Conservation (phyloP, 805 yeast genomes). For the Kodamaea kaohsiungensis region DNA sequence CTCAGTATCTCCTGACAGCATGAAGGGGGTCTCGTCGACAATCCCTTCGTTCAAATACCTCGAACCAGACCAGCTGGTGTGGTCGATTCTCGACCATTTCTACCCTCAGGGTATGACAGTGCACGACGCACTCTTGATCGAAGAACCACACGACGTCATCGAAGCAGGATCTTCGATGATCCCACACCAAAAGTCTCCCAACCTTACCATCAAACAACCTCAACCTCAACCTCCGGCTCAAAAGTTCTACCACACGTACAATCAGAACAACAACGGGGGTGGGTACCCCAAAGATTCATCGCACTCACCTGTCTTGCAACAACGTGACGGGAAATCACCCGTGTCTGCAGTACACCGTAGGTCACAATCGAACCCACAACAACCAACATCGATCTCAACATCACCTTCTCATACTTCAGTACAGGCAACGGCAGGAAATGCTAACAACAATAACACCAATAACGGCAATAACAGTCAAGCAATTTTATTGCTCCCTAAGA, state of each 20-base stretch:
- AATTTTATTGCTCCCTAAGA: constrained; percentile 51
- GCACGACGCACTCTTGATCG: constrained; percentile 64
- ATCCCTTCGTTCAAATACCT: constrained; percentile 19
- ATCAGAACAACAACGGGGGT: background rate
- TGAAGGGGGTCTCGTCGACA: constrained; percentile 7
- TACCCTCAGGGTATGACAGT: constrained; percentile 70
- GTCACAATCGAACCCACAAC: constrained; percentile 36
- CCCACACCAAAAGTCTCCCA: background rate
- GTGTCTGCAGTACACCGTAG: constrained; percentile 26
- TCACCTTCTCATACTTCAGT: constrained; percentile 3
- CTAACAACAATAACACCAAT: background rate
- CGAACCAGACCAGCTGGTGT: constrained; percentile 64
- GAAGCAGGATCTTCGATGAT: constrained; percentile 7
- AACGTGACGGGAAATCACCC: constrained; percentile 6
- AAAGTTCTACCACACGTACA: constrained; percentile 3
- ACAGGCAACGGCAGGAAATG: background rate
- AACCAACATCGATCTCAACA: constrained; percentile 19
- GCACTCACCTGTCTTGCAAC: constrained; percentile 4
- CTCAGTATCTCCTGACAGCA: constrained; percentile 16
- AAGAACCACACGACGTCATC: constrained; percentile 30
- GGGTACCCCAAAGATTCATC: constrained; percentile 4
- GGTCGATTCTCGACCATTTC: constrained; percentile 56
- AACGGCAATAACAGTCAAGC: constrained; percentile 36
- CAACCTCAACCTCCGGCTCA: constrained; percentile 10
- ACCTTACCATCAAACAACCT: constrained; percentile 10